These are phyloP conservation scores for Agrocybe praecox DNA, from an alignment of 768 basidiomycete genomes.

Conservation along the genomic window DNA sequence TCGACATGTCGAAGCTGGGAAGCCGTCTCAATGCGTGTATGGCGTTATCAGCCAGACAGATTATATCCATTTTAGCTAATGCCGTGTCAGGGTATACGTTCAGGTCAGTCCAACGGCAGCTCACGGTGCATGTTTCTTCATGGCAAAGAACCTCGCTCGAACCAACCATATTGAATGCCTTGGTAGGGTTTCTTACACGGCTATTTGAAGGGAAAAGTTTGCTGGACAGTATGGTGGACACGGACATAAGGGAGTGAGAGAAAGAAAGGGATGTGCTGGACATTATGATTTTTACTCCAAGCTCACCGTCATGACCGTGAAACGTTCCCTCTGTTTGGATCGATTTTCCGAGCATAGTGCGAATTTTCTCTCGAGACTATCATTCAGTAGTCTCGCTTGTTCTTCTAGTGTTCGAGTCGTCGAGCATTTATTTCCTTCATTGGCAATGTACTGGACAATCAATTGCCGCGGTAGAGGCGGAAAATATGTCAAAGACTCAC, in stretches of 20 bases:
- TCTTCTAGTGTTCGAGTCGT: background rate
- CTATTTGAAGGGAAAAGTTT: too few relatives aligned
- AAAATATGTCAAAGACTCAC: background rate
- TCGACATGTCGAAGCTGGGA: background rate
- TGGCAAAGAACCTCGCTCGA: background rate
- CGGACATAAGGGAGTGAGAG: background rate
- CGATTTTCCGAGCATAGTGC: background rate
- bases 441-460: background rate
- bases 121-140: too few relatives aligned
- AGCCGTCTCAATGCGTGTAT: background rate
- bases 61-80: too few relatives aligned
- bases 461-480: background rate
- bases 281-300: background rate
- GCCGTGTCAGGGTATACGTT: too few relatives aligned
- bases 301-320: background rate
- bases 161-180: background rate
- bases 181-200: background rate
- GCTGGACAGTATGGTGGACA: background rate
- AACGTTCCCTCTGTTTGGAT: background rate
- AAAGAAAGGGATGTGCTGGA: background rate
- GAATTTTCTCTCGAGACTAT: background rate
- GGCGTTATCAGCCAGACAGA: background rate
- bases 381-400: background rate
- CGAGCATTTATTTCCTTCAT: background rate
- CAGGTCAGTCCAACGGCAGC: too few relatives aligned